These are phyloP conservation scores for Trichophaea hybrida DNA, from an alignment of 2,329 filamentous ascomycete genomes.

Conservation along the genomic window DNA sequence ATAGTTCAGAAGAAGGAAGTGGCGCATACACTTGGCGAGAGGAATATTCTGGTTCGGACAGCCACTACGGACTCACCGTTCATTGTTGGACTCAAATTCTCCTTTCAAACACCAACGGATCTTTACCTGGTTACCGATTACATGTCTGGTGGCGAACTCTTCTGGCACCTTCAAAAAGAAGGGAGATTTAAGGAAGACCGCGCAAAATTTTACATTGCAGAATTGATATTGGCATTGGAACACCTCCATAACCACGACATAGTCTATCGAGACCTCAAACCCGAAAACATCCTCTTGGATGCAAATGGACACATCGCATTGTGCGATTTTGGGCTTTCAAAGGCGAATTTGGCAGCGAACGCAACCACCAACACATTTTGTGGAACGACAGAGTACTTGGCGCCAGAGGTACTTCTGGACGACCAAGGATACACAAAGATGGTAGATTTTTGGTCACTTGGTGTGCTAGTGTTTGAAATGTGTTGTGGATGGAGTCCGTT, in stretches of 20 bases:
- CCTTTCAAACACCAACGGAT: slow-evolving; percentile 93
- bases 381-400: slow-evolving; percentile 93
- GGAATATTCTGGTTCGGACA: slow-evolving; percentile 92
- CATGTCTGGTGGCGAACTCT: slow-evolving; percentile 96
- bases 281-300: slow-evolving; percentile 91
- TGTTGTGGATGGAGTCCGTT: slow-evolving; percentile 99
- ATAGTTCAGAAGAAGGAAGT: slow-evolving; percentile 99
- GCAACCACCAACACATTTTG: slow-evolving; percentile 98
- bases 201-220: slow-evolving; percentile 97
- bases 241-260: slow-evolving; percentile 95
- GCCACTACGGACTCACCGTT: slow-evolving; percentile 93
- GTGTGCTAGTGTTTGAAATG: slow-evolving; percentile 97
- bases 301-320: slow-evolving; percentile 96
- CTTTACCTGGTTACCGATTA: slow-evolving; percentile 98
- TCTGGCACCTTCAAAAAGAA: slow-evolving; percentile 97
- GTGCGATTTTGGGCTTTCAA: slow-evolving; percentile 94
- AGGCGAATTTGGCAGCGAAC: slow-evolving; percentile 92
- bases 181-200: slow-evolving; percentile 87
- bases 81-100: slow-evolving; percentile 95
- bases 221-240: slow-evolving; percentile 86
- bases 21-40: slow-evolving; percentile 87
- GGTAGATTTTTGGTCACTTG: slow-evolving; percentile 98
- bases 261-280: slow-evolving; percentile 92
- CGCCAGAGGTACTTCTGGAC: slow-evolving; percentile 85
- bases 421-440: slow-evolving; percentile 98